Conservation (phyloP, 164 flowering plant species). For the Magnolia sinica region DNA sequence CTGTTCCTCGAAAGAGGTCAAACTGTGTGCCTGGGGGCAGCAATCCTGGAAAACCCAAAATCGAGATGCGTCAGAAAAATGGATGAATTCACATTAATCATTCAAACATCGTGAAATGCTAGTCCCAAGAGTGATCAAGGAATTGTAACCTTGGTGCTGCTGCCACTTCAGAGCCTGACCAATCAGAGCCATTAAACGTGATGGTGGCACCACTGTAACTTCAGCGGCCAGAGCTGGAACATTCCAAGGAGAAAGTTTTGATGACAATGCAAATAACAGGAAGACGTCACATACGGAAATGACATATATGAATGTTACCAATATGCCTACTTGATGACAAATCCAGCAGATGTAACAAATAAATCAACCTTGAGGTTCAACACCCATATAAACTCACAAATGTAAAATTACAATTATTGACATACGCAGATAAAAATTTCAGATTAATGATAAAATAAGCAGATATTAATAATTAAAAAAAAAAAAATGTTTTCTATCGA, state of each 20-base stretch:
- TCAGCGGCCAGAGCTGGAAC: conserved; percentile 83
- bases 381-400: background rate
- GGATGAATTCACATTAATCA: background rate
- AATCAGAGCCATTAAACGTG: conserved; percentile 92
- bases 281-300: background rate
- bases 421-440: background rate
- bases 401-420: no score
- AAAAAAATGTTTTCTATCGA: background rate
- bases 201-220: conserved; percentile 94
- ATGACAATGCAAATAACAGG: background rate
- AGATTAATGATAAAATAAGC: background rate
- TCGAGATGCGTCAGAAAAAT: conserved; percentile 3
- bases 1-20: conserved; percentile 95
- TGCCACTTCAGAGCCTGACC: conserved; percentile 99
- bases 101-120: background rate
- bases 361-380: background rate
- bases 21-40: conserved; percentile 99
- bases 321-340: background rate
- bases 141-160: conserved; percentile 85
- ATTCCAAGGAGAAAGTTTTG: conserved; percentile 10
- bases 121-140: background rate
- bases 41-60: conserved; percentile 53
- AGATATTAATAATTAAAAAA: background rate
- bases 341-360: background rate
- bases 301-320: background rate